Conservation (phyloP, 78 protist genomes). For the Corallochytrium limacisporum region DNA sequence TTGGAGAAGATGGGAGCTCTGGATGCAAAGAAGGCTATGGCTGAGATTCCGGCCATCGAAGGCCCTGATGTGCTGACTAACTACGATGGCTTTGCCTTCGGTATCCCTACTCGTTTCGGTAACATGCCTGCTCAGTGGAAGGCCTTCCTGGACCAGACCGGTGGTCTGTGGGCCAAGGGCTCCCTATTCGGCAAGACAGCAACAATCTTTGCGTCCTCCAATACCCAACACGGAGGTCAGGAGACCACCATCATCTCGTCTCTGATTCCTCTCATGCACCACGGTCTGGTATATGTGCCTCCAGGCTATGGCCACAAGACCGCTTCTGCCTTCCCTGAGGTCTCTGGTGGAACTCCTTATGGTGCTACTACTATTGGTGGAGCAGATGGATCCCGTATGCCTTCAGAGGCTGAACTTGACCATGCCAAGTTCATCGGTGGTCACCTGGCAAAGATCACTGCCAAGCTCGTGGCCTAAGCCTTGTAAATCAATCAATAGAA, state of each 20-base stretch:
- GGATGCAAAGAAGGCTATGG: neutral
- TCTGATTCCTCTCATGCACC: conserved; percentile 19
- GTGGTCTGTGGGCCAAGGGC: conserved; percentile 18
- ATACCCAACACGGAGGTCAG: conserved; percentile 35
- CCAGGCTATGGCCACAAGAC: neutral
- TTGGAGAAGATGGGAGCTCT: conserved; percentile 34
- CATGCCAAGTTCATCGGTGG: no score
- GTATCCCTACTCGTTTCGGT: conserved; percentile 45
- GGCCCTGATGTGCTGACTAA: conserved; percentile 2
- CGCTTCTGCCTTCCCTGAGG: neutral
- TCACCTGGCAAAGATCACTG: no score
- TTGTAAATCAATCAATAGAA: no score
- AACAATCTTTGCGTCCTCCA: conserved; percentile 25
- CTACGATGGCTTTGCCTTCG: conserved; percentile 29
- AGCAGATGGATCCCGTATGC: conserved; percentile 36
- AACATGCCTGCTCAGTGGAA: conserved; percentile 29
- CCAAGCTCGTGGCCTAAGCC: no score
- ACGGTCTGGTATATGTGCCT: conserved; percentile 12
- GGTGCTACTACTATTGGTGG: conserved; percentile 47
- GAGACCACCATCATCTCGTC: conserved; percentile 23
- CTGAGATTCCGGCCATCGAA: neutral
- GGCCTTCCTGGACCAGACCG: conserved; percentile 17
- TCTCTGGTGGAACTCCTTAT: conserved; percentile 31
- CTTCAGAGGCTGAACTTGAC: no score
- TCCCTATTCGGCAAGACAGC: conserved; percentile 32